Evolutionary conservation across 23 red algal species (phyloP).

Genomic region (Agarophyton chilense): DNA sequence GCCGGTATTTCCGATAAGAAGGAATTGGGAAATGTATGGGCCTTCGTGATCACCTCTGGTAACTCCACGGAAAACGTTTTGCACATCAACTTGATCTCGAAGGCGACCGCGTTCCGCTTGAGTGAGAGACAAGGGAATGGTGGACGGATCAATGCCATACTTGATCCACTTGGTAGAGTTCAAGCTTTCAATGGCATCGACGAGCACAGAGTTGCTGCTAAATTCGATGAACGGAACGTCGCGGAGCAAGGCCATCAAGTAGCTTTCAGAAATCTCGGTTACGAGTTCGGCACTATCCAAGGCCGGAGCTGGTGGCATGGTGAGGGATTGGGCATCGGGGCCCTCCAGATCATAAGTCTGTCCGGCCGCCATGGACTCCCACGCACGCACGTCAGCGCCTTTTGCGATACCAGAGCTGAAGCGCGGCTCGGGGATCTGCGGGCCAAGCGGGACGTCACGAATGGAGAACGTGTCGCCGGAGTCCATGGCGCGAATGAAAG

Average conservation of each 20-base stretch:
- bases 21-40: slow-evolving; percentile 73
- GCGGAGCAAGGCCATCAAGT: slow-evolving; percentile 62
- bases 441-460: slow-evolving; percentile 33
- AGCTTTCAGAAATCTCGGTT: slow-evolving; percentile 55
- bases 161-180: slow-evolving; percentile 32
- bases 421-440: slow-evolving; percentile 1
- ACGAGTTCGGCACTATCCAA: slow-evolving; percentile 42
- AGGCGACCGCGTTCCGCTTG: not conserved
- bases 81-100: not conserved
- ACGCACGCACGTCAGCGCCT: slow-evolving; percentile 43
- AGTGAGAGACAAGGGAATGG: not conserved
- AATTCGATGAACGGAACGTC: slow-evolving; percentile 43
- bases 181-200: slow-evolving; percentile 5
- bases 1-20: slow-evolving; percentile 44
- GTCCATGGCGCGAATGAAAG: slow-evolving; percentile 55
- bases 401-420: slow-evolving; percentile 45
- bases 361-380: slow-evolving; percentile 71
- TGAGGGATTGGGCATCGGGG: slow-evolving; percentile 64
- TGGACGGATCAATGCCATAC: not conserved
- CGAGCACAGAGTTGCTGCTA: not conserved
- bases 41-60: slow-evolving; percentile 28
- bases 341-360: slow-evolving; percentile 48
- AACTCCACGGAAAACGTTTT: slow-evolving; percentile 44
- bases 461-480: slow-evolving; percentile 4
- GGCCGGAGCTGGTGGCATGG: slow-evolving; percentile 67